Evolutionary conservation across 73 alveolate species (phyloP).

Genomic region (Paramecium pentaurelia): DNA sequence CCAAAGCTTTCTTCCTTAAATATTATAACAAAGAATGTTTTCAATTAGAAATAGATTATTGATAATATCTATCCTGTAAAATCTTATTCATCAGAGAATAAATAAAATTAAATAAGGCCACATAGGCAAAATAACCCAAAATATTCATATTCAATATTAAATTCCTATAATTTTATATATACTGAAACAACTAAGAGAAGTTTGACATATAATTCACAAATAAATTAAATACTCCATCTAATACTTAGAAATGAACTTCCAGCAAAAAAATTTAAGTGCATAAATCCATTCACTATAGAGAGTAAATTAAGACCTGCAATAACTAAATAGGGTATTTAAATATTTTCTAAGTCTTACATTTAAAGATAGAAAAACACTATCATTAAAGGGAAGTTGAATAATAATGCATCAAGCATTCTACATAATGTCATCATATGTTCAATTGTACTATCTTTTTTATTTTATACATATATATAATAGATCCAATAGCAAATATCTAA

Average conservation of each 20-base stretch:
- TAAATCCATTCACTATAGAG: background rate
- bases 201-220: background rate
- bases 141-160: background rate
- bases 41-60: background rate
- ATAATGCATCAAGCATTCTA: background rate
- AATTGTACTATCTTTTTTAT: background rate
- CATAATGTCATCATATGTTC: slow-evolving; percentile 35
- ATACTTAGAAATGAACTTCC: background rate
- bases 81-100: background rate
- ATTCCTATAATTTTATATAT: background rate
- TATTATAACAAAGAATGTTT: background rate
- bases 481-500: slow-evolving; percentile 20
- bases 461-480: background rate
- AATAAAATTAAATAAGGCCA: background rate
- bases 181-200: background rate
- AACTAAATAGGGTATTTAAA: background rate
- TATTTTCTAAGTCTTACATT: background rate
- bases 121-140: background rate
- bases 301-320: background rate
- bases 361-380: background rate
- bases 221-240: background rate
- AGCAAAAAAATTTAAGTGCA: slow-evolving; percentile 31
- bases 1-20: slow-evolving; percentile 20
- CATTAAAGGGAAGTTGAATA: slow-evolving; percentile 1
- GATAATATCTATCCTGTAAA: background rate